Percentiles rank a stretch among this genome's conserved stretches.
Conservation (phyloP, 2,329 filamentous ascomycete genomes). For the Amauroascus verrucosus region DNA sequence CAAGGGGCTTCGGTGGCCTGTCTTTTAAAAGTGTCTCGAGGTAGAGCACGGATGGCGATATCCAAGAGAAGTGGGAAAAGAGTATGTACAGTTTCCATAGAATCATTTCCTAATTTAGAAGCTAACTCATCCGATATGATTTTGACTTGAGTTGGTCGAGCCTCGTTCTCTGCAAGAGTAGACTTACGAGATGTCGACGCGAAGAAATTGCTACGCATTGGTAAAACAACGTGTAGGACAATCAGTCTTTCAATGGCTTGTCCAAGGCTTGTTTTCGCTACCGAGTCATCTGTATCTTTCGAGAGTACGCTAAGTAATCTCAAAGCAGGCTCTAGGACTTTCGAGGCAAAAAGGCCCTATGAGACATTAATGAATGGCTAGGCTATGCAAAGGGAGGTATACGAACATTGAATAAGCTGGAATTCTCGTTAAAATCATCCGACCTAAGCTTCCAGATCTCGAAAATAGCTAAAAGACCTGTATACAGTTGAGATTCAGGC, state of each 20-base stretch:
- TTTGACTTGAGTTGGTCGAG: conserved; percentile 28
- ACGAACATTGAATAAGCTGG: conserved; percentile 29
- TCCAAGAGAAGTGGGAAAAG: conserved; percentile 37
- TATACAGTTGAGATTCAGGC: conserved; percentile 21
- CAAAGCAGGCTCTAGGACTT: conserved; percentile 7
- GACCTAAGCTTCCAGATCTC: conserved; percentile 33
- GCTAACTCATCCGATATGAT: conserved; percentile 29
- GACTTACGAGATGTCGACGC: conserved; percentile 23
- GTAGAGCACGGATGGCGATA: conserved; percentile 38
- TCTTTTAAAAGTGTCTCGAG: conserved; percentile 34
- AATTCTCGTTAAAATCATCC: conserved; percentile 25
- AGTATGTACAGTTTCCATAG: conserved; percentile 17
- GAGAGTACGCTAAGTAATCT: not conserved
- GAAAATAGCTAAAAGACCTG: conserved; percentile 26
- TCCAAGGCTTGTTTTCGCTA: conserved; percentile 3
- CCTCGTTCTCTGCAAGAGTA: conserved; percentile 27
- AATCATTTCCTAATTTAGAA: conserved; percentile 26
- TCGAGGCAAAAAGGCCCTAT: conserved; percentile 3
- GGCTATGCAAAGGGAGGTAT: not conserved
- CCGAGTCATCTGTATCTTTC: not conserved
- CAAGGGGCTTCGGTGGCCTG: conserved; percentile 40
- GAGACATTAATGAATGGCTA: conserved; percentile 5
- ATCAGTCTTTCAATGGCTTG: conserved; percentile 28
- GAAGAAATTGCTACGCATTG: conserved; percentile 31
- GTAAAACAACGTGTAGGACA: conserved; percentile 35